These are phyloP conservation scores for Metschnikowia shivogae DNA, from an alignment of 805 yeast genomes.

Conservation along the genomic window DNA sequence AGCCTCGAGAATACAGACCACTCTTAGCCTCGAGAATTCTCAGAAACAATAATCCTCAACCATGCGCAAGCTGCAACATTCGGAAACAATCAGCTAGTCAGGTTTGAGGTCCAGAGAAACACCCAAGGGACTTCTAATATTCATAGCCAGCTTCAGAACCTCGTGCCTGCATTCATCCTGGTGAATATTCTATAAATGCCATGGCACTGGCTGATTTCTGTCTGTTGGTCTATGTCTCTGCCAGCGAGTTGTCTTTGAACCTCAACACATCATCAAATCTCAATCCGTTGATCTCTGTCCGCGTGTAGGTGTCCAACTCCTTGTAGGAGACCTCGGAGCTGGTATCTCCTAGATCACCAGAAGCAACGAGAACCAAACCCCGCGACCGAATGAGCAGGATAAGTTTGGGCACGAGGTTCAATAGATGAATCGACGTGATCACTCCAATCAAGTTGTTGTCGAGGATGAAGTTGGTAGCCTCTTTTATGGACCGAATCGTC, in stretches of 20 bases:
- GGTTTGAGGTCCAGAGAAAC: too few species aligned
- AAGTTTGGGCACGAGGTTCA: conserved; percentile 70
- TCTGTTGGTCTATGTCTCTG: background rate
- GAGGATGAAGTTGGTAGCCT: conserved; percentile 76
- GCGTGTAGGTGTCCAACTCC: conserved; percentile 35
- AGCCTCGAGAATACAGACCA: too few species aligned
- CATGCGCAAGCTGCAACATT: too few species aligned
- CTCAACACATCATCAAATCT: conserved; percentile 59
- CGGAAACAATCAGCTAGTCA: too few species aligned
- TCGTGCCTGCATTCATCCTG: too few species aligned
- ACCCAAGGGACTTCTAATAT: too few species aligned
- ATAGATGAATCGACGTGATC: conserved; percentile 65
- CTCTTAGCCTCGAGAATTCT: too few species aligned
- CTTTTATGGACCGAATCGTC: conserved; percentile 66
- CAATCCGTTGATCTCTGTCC: conserved; percentile 60
- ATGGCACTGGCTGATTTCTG: too few species aligned
- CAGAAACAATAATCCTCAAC: too few species aligned
- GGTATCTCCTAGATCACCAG: conserved; percentile 36
- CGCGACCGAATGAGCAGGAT: conserved; percentile 70
- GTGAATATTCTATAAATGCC: too few species aligned
- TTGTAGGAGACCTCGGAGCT: conserved; percentile 17
- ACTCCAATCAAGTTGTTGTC: conserved; percentile 83
- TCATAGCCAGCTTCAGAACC: too few species aligned
- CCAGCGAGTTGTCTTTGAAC: conserved; percentile 47
- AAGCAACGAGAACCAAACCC: conserved; percentile 81